These are phyloP conservation scores for Trichoderma hamatum DNA, from an alignment of 2,329 filamentous ascomycete genomes.

Conservation along the genomic window DNA sequence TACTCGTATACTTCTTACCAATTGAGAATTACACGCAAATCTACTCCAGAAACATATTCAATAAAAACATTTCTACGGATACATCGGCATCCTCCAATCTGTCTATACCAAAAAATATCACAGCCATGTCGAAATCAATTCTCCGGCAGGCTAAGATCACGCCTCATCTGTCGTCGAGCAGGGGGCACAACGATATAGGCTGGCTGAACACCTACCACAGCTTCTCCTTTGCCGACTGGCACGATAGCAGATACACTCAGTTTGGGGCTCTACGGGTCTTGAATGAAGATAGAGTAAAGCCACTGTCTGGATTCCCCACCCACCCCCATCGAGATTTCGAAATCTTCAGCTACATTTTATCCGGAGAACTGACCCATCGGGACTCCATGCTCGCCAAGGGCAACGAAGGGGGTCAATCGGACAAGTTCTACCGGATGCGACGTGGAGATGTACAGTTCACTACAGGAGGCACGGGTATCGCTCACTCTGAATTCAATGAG, in stretches of 20 bases:
- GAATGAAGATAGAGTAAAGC: conserved; percentile 82
- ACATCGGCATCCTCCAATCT: conserved; percentile 27
- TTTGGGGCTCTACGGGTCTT: conserved; percentile 82
- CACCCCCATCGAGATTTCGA: conserved; percentile 86
- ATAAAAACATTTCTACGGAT: conserved; percentile 27
- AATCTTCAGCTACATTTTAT: conserved; percentile 88
- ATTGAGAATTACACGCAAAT: conserved; percentile 32
- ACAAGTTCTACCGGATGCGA: conserved; percentile 71
- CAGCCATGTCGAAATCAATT: conserved; percentile 60
- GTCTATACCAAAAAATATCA: conserved; percentile 43
- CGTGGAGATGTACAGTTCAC: conserved; percentile 89
- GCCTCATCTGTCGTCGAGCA: conserved; percentile 69
- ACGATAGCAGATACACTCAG: conserved; percentile 66
- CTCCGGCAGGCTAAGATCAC: conserved; percentile 72
- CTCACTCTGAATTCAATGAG: conserved; percentile 83
- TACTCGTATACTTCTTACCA: conserved; percentile 37
- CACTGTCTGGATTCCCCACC: conserved; percentile 77
- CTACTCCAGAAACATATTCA: conserved; percentile 32
- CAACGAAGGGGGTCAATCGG: conserved; percentile 58
- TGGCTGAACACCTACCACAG: conserved; percentile 89
- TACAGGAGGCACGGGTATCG: conserved; percentile 78
- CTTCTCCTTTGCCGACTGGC: conserved; percentile 77
- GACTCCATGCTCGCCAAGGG: conserved; percentile 80
- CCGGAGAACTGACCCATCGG: conserved; percentile 82
- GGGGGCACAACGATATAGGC: conserved; percentile 77